Conservation (phyloP, 192 early-diverging fungal genomes). For the Rhizophagus prolifer region DNA sequence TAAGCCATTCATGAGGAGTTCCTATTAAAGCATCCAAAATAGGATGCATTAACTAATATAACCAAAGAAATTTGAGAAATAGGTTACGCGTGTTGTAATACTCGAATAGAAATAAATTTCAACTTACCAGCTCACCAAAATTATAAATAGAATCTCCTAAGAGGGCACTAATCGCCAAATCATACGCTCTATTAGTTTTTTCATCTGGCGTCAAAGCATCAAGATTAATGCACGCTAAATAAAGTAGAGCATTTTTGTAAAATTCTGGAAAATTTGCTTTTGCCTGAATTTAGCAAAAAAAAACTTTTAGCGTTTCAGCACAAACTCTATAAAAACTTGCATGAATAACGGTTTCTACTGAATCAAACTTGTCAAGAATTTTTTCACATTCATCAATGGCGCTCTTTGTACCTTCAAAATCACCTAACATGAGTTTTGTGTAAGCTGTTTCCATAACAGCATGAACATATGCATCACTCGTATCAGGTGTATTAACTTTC, state of each 20-base stretch:
- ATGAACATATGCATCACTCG: constrained; percentile 80
- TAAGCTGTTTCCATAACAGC: constrained; percentile 86
- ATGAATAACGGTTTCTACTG: constrained; percentile 84
- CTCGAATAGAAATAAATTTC: background rate
- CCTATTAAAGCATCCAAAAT: constrained; percentile 75
- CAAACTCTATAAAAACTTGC: constrained; percentile 93
- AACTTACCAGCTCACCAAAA: constrained; percentile 94
- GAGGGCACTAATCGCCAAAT: constrained; percentile 86
- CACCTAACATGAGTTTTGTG: constrained; percentile 73
- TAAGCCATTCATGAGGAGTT: constrained; percentile 85
- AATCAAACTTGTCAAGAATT: constrained; percentile 70
- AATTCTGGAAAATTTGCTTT: constrained; percentile 90
- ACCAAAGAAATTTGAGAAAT: constrained; percentile 9
- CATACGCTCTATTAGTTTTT: constrained; percentile 86
- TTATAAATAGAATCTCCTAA: constrained; percentile 97
- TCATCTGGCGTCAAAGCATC: constrained; percentile 76
- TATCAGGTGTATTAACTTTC: constrained; percentile 69
- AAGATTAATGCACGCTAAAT: constrained; percentile 86
- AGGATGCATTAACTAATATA: constrained; percentile 79
- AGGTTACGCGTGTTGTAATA: background rate
- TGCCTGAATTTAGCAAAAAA: constrained; percentile 48
- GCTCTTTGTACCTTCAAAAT: constrained; percentile 81
- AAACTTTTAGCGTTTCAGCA: constrained; percentile 58
- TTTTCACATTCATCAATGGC: constrained; percentile 86
- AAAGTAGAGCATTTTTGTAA: constrained; percentile 93